Percentiles rank a stretch among this genome's conserved stretches.
These are phyloP conservation scores for Suillus decipiens DNA, from an alignment of 768 basidiomycete species.

Conservation along the genomic window DNA sequence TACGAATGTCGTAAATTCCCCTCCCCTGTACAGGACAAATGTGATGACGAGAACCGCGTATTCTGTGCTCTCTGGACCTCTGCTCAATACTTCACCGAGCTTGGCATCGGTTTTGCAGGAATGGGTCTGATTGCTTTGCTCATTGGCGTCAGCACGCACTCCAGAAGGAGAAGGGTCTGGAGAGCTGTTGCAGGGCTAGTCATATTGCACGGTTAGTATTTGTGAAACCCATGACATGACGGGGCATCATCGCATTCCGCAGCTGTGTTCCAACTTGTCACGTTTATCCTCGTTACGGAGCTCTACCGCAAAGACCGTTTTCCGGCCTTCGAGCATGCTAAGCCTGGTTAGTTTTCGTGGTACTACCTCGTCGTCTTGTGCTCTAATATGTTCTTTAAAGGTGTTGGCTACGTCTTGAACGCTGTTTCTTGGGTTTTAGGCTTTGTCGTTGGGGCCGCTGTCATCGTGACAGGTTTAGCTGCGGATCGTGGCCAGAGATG, in stretches of 20 bases:
- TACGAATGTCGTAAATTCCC: slow-evolving; percentile 72
- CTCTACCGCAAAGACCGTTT: slow-evolving; percentile 48
- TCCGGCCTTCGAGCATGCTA: slow-evolving; percentile 56
- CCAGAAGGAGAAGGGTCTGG: slow-evolving; percentile 76
- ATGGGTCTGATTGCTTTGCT: slow-evolving; percentile 58
- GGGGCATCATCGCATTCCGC: background rate
- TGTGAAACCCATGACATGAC: background rate
- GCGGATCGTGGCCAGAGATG: slow-evolving; percentile 54
- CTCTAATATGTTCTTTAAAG: slow-evolving; percentile 36
- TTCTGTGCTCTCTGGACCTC: slow-evolving; percentile 74
- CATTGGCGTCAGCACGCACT: slow-evolving; percentile 72
- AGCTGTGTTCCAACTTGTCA: slow-evolving; percentile 62
- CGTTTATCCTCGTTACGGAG: slow-evolving; percentile 67
- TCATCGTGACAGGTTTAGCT: slow-evolving; percentile 62
- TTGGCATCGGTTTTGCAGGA: slow-evolving; percentile 64
- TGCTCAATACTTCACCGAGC: slow-evolving; percentile 65
- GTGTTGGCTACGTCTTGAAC: slow-evolving; percentile 60
- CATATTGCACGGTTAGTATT: slow-evolving; percentile 53
- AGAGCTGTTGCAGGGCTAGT: slow-evolving; percentile 68
- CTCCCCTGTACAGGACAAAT: slow-evolving; percentile 45
- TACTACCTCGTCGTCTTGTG: background rate
- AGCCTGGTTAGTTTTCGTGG: slow-evolving; percentile 48
- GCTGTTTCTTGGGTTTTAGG: slow-evolving; percentile 62
- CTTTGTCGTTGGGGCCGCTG: slow-evolving; percentile 50
- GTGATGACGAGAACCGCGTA: slow-evolving; percentile 51